Conservation (phyloP, 345 rosid species). For the Euphorbia lathyris region DNA sequence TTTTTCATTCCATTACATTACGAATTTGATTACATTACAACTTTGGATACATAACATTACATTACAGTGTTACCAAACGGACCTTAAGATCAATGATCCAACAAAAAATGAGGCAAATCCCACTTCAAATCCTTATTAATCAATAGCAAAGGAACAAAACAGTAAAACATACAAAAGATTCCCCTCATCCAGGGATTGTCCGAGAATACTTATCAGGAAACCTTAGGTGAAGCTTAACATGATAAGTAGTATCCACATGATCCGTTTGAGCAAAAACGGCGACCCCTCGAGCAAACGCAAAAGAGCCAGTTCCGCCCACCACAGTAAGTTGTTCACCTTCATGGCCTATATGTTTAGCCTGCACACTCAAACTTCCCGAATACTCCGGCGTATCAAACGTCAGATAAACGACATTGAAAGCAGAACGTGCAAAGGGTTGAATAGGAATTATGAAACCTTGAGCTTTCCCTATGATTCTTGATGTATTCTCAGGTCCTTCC, state of each 20-base stretch:
- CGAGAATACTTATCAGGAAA: constrained; percentile 50
- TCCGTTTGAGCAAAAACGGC: constrained; percentile 49
- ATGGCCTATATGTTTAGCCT: constrained; percentile 43
- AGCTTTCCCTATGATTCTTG: constrained; percentile 60
- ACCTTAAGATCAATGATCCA: too few relatives aligned
- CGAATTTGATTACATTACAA: too few relatives aligned
- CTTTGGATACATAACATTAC: too few relatives aligned
- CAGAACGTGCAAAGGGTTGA: constrained; percentile 58
- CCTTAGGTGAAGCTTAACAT: constrained; percentile 68
- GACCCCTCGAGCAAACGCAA: constrained; percentile 73
- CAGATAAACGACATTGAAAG: constrained; percentile 64
- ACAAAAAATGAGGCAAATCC: too few relatives aligned
- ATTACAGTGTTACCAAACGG: too few relatives aligned
- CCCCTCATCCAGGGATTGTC: constrained; percentile 42
- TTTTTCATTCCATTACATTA: too few relatives aligned
- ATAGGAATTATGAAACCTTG: constrained; percentile 73
- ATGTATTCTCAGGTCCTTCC: constrained; percentile 69
- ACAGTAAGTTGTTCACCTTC: constrained; percentile 52
- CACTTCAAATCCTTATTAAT: too few relatives aligned
- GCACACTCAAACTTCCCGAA: constrained; percentile 60
- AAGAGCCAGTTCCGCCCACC: constrained; percentile 78
- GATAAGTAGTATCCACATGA: constrained; percentile 43
- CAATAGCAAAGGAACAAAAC: background rate
- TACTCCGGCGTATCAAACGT: constrained; percentile 52
- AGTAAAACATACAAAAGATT: too few relatives aligned